These are phyloP conservation scores for Diaporthe sp. DNA, from an alignment of 2,329 filamentous ascomycete species.

Conservation along the genomic window DNA sequence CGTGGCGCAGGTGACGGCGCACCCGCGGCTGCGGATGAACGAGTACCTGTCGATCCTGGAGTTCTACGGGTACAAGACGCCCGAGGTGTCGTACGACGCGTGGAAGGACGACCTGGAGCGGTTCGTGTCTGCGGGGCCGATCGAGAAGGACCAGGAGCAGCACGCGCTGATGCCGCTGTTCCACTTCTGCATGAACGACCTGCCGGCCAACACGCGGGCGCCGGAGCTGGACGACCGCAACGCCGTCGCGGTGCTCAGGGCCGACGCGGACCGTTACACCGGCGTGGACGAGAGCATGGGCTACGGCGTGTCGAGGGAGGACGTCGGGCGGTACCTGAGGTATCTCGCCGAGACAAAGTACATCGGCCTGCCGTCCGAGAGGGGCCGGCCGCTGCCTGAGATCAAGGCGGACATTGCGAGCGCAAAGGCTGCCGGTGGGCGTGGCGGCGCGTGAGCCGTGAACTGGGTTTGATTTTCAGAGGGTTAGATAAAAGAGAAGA, in stretches of 20 bases:
- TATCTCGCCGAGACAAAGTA: conserved; percentile 76
- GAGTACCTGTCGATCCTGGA: conserved; percentile 80
- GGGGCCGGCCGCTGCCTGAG: conserved; percentile 51
- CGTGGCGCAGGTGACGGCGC: conserved; percentile 84
- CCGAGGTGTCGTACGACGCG: conserved; percentile 74
- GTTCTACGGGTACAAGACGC: conserved; percentile 79
- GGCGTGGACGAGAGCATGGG: conserved; percentile 58
- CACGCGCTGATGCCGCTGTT: conserved; percentile 82
- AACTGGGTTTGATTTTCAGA: neutral
- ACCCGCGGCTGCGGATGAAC: conserved; percentile 83
- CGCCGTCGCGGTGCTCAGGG: conserved; percentile 73
- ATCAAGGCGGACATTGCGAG: conserved; percentile 49
- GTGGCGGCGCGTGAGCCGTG: conserved; percentile 43
- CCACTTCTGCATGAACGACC: conserved; percentile 78
- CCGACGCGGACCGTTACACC: conserved; percentile 72
- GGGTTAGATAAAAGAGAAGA: conserved; percentile 11
- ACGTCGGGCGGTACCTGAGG: conserved; percentile 73
- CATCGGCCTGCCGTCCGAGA: conserved; percentile 61
- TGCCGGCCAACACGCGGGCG: conserved; percentile 78
- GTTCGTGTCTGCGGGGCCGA: conserved; percentile 72
- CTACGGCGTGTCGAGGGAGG: conserved; percentile 70
- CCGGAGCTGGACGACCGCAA: conserved; percentile 83
- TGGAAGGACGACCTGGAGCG: conserved; percentile 79
- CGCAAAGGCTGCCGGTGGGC: conserved; percentile 46
- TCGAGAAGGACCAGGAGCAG: conserved; percentile 72